Evolutionary conservation across 306 rosid genomes (phyloP).

Genomic region (Parietaria judaica): DNA sequence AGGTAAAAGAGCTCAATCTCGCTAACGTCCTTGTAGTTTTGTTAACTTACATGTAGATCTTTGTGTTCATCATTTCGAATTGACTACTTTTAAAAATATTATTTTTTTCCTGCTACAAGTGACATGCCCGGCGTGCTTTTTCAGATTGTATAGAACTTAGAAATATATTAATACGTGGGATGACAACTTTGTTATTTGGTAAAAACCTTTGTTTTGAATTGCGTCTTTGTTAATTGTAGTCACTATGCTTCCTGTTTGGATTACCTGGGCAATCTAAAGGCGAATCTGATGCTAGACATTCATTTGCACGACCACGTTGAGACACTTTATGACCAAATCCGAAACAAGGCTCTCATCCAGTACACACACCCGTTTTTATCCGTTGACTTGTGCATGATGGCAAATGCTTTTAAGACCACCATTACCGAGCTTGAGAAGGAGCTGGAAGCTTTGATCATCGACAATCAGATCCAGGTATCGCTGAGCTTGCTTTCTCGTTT

Average conservation of each 20-base stretch:
- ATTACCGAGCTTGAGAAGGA: constrained; percentile 87
- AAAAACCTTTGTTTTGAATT: neutral
- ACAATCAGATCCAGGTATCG: constrained; percentile 85
- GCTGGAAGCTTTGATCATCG: constrained; percentile 93
- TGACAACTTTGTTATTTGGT: neutral
- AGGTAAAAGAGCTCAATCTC: constrained; percentile 43
- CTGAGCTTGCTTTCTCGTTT: constrained; percentile 18
- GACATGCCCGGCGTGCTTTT: too few species aligned
- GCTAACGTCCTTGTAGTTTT: neutral
- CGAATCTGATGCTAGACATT: constrained; percentile 69
- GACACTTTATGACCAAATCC: constrained; percentile 87
- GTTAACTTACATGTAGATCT: neutral
- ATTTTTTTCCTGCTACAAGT: neutral
- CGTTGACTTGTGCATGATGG: constrained; percentile 88
- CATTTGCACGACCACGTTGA: constrained; percentile 95
- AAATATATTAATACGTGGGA: too few species aligned
- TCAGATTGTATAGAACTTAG: too few species aligned
- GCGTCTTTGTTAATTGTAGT: constrained; percentile 38
- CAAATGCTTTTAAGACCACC: constrained; percentile 91
- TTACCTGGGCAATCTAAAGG: constrained; percentile 90
- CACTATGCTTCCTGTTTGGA: constrained; percentile 95
- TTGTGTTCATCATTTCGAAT: neutral
- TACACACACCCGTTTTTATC: constrained; percentile 92
- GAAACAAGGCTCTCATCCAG: constrained; percentile 92
- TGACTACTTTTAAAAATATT: neutral